phyloP scores from a whole-genome alignment of 345 rosid genomes.

The Alliaria petiolata region DNA sequence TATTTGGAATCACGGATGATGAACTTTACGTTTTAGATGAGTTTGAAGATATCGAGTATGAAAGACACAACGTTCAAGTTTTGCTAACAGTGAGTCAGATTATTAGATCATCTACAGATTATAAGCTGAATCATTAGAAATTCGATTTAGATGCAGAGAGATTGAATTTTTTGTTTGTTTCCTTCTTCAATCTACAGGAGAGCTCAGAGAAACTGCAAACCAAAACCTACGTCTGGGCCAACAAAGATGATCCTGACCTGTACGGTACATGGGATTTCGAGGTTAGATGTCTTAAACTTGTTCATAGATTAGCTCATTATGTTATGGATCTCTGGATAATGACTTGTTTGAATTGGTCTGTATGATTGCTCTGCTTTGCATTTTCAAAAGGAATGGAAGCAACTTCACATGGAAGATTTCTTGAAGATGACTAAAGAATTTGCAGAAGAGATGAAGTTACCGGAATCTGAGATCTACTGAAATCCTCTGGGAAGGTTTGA shows the following conservation, averaged over 20 bases:
- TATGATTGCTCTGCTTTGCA: no score
- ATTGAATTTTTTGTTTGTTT: neutral
- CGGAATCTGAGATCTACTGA: constrained; percentile 46
- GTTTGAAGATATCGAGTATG: constrained; percentile 76
- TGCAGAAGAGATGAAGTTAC: constrained; percentile 50
- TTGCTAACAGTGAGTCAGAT: constrained; percentile 44
- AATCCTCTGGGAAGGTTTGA: neutral
- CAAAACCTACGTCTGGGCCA: constrained; percentile 60
- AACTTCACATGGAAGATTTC: constrained; percentile 57
- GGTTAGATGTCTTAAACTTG: constrained; percentile 35
- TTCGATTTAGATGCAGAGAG: neutral
- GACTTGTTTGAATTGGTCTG: neutral
- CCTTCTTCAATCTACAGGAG: constrained; percentile 42
- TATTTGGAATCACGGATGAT: constrained; percentile 58
- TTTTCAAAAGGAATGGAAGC: constrained; percentile 58
- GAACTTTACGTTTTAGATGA: constrained; percentile 64
- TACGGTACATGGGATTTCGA: constrained; percentile 85
- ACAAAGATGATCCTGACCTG: constrained; percentile 61
- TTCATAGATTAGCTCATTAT: neutral
- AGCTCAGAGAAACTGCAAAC: constrained; percentile 46
- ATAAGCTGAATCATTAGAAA: no score
- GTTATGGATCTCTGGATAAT: neutral
- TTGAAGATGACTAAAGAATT: constrained; percentile 63
- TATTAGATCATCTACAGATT: no score
- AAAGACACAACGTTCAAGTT: constrained; percentile 52